phyloP scores from a whole-genome alignment of 2,329 filamentous ascomycete species.

The Graphiopsis chlorocephala region DNA sequence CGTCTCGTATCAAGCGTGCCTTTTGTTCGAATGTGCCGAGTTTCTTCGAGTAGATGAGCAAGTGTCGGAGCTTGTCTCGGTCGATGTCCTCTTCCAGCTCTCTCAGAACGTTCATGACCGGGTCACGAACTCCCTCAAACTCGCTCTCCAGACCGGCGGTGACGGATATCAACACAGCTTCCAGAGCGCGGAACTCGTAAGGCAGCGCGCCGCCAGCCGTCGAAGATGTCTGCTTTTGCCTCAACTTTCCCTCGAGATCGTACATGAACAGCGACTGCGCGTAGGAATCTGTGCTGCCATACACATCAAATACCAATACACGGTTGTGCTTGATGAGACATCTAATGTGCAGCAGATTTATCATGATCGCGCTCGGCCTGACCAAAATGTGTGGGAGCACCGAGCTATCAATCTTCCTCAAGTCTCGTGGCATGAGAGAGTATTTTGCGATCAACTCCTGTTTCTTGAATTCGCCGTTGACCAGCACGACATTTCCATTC shows the following conservation, averaged over 20 bases:
- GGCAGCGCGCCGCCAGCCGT: constrained; percentile 61
- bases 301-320: constrained; percentile 92
- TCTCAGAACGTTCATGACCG: constrained; percentile 81
- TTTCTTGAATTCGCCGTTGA: constrained; percentile 97
- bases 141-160: constrained; percentile 90
- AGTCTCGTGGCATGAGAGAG: constrained; percentile 85
- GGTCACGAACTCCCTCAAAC: constrained; percentile 89
- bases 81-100: constrained; percentile 97
- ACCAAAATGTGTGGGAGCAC: constrained; percentile 93
- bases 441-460: constrained; percentile 96
- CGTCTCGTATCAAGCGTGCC: constrained; percentile 86
- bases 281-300: constrained; percentile 90
- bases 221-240: constrained; percentile 65
- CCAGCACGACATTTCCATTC: constrained; percentile 83
- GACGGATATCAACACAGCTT: constrained; percentile 91
- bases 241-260: constrained; percentile 87
- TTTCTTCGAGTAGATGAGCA: constrained; percentile 92
- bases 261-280: constrained; percentile 98
- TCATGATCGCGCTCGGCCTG: constrained; percentile 85
- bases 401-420: constrained; percentile 96
- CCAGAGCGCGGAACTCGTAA: constrained; percentile 93
- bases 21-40: constrained; percentile 97
- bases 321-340: constrained; percentile 94
- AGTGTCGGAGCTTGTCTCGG: constrained; percentile 82
- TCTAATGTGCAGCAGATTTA: constrained; percentile 93